Evolutionary conservation across 371 early-diverging fungal genomes (phyloP), one percentile per base, ranked within the genome.

Genomic region (Parasitella parasitica): DNA sequence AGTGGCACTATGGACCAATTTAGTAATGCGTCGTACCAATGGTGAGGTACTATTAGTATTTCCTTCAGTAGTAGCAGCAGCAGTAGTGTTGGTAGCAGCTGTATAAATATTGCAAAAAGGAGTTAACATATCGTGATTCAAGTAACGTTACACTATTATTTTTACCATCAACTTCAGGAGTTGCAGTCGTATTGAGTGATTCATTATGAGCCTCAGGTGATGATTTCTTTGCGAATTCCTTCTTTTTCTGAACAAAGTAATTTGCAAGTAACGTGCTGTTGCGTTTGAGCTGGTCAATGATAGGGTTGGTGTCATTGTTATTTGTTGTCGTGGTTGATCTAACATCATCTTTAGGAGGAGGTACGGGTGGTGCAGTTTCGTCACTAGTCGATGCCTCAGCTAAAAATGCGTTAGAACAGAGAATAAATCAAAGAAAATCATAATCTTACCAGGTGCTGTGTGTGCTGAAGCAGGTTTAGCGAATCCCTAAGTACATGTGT

Each of bases 11-110:
- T 61, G 39, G 13, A 63, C 63, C 26, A 63, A 50, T 15, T 54
- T 32, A 22, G 63, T 63, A 4, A 63, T 48, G 22, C 57, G 63
- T 24, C 63, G 63, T 20, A 49, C 50, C 26, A 63, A 50, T 28
- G 63, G 63, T 28, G 59, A 50, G 13, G 46, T 13, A 26, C 34
- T 3, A 36, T 7, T 12, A n/a, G 41, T 20, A 8, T 22, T 22
- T 46, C 13, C 46, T 46, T 20, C 24, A 4, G 46, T 27, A 38
- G 38, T n/a, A 38, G 38, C 15, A n/a, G 50, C 26, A 50, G 50
- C 7, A 24, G 7, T 9, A 28, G 50, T 50, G n/a, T 3, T 26
- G 28, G 11, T 28, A 18, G 54, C 6, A 24, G 11, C 52, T 32
- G n/a, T 51, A 8, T 8, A 30, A 5, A 12, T 32, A 6, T 30